These are phyloP conservation scores for Ligustrum vulgare DNA, from an alignment of 257 asterid genomes.

Conservation along the genomic window DNA sequence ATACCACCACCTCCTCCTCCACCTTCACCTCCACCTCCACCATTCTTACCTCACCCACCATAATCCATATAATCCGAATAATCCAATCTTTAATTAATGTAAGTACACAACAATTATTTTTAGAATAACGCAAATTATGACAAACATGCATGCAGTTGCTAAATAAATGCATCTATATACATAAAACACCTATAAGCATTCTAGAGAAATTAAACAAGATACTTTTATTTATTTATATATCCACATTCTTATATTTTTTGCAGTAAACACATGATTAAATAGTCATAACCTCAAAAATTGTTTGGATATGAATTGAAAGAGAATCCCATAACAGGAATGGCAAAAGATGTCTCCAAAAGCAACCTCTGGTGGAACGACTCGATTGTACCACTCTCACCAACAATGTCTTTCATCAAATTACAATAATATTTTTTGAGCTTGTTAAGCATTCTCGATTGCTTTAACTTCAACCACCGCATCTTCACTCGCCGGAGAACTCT, in stretches of 20 bases:
- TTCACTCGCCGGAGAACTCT: conserved; percentile 49
- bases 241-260: not conserved
- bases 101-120: too few species aligned
- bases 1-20: too few species aligned
- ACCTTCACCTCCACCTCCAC: too few species aligned
- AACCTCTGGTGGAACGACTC: conserved; percentile 61
- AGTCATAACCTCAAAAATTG: not conserved
- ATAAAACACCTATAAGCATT: too few species aligned
- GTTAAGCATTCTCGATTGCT: conserved; percentile 42
- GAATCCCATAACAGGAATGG: conserved; percentile 74
- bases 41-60: too few species aligned
- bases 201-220: too few species aligned
- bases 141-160: too few species aligned
- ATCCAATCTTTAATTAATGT: too few species aligned
- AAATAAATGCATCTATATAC: too few species aligned
- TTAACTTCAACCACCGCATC: conserved; percentile 43
- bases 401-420: conserved; percentile 39
- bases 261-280: not conserved
- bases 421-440: conserved; percentile 48
- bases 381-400: conserved; percentile 41
- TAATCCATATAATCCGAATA: too few species aligned
- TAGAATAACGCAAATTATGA: too few species aligned
- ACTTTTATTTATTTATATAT: not conserved
- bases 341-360: conserved; percentile 64
- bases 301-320: conserved; percentile 37